A percentile compares a stretch with the other conserved stretches of the same genome.
Evolutionary conservation across 1,284 basidiomycete species (phyloP).

Genomic region (Heterobasidion parviporum): DNA sequence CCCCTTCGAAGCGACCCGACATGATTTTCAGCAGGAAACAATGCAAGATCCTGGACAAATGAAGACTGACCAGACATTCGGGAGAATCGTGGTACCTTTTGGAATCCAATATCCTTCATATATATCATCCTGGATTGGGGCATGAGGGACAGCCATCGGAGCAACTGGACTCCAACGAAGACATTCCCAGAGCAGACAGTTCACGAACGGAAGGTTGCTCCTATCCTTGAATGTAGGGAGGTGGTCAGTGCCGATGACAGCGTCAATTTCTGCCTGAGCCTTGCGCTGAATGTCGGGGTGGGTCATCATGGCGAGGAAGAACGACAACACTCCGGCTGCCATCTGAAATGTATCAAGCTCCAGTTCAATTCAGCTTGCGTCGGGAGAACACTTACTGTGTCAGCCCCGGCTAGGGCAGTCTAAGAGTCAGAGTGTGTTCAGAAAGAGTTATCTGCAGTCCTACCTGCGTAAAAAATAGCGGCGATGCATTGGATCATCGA

Average conservation of each 20-base stretch:
- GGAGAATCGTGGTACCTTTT: constrained; percentile 29
- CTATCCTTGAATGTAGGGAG: constrained; percentile 1
- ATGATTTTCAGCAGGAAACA: not conserved
- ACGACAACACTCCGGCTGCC: not conserved
- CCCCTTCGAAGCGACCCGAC: not conserved
- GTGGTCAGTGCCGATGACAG: not conserved
- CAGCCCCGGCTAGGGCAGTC: not conserved
- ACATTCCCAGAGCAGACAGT: constrained; percentile 13
- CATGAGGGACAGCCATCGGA: constrained; percentile 1
- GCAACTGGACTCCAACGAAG: constrained; percentile 10
- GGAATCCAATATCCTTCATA: constrained; percentile 37
- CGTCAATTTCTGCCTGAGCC: constrained; percentile 1
- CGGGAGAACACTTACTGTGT: constrained; percentile 1
- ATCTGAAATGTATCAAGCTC: constrained; percentile 9
- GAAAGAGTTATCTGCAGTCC: not conserved
- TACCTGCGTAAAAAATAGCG: not conserved
- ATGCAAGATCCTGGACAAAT: constrained; percentile 8
- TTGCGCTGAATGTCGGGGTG: constrained; percentile 1
- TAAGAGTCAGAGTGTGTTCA: not conserved
- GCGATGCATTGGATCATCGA: not conserved
- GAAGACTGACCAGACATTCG: constrained; percentile 32
- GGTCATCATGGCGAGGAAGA: constrained; percentile 1
- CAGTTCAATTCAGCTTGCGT: constrained; percentile 3
- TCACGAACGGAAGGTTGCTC: not conserved
- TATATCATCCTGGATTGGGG: constrained; percentile 25